Evolutionary conservation across 2,329 filamentous ascomycete genomes (phyloP), one percentile per base, ranked within the genome.

Genomic region (Aspergillus aculeatinus): DNA sequence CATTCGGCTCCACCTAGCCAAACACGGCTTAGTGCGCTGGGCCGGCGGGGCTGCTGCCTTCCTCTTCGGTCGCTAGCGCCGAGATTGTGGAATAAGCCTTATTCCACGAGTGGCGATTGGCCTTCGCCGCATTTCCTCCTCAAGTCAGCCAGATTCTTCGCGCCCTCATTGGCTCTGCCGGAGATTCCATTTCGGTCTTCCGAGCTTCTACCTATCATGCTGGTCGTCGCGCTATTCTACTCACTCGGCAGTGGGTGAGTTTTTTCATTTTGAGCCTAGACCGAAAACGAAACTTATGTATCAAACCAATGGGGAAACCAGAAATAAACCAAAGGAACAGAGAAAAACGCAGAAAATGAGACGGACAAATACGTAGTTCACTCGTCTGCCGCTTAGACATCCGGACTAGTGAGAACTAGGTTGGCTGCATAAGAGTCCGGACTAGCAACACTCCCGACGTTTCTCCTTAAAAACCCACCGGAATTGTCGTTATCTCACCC

Each of bases 1-100:
- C 59, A 62, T 59, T 60, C 48, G 48, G 61, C 66, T 69, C 72
- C 72, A 74, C 70, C 64, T 58, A 51, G 54, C 70, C 67, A 60
- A 49, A 66, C 68, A 48, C 27, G 65, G 70, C 59, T 65, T 73
- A 73, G 70, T 50, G 47, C 19, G 29, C 35, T 59, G 60, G 63
- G 63, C 51, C 62, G 57, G 59, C 54, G 64, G 63, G 65, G 55
- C 57, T 64, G 60, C 7, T 60, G 60, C 68, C 59, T 70, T 65
- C 65, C 69, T 53, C 62, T 59, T 55, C 39, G 57, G 68, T 51
- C 14, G n/a, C 11, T 54, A 56, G 65, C 59, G 66, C 64, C 60
- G 57, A 60, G 31, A 42, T 62, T 59, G 57, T 48, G 48, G 59
- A 69, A 69, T 67, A 74, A 74, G 65, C 71, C 65, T 59, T 56